Evolutionary conservation across 1,284 basidiomycete genomes (phyloP).

Genomic region (Papiliotrema fonsecae): DNA sequence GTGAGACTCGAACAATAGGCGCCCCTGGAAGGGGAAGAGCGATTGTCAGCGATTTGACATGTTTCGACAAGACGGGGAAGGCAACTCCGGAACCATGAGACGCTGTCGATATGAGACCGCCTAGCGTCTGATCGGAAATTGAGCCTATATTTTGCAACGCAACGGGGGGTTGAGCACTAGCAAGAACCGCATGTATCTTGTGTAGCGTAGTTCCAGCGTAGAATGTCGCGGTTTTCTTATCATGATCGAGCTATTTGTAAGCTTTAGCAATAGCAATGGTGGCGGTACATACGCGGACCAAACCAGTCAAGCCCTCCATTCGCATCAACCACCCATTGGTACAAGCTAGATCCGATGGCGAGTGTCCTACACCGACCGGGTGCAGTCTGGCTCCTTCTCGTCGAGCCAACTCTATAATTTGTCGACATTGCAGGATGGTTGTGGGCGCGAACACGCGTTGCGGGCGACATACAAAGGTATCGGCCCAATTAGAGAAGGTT

Average conservation of each 20-base stretch:
- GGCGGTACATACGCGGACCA: constrained; percentile 62
- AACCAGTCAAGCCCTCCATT: constrained; percentile 62
- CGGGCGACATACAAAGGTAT: constrained; percentile 50
- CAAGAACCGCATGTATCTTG: constrained; percentile 62
- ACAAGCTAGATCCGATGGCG: constrained; percentile 86
- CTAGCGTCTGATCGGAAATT: constrained; percentile 94
- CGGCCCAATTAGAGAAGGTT: constrained; percentile 54
- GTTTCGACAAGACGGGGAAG: constrained; percentile 77
- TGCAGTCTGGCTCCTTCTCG: constrained; percentile 68
- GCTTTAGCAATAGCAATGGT: not conserved
- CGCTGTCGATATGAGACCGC: constrained; percentile 88
- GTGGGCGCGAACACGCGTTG: constrained; percentile 68
- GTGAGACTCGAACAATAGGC: constrained; percentile 28
- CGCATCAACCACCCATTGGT: constrained; percentile 77
- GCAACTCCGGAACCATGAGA: constrained; percentile 86
- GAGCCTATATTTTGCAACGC: constrained; percentile 92
- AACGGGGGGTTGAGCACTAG: constrained; percentile 57
- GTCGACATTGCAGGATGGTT: constrained; percentile 65
- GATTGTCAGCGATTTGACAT: constrained; percentile 69
- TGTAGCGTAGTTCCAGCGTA: constrained; percentile 74
- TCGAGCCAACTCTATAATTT: constrained; percentile 77
- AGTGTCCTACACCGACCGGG: constrained; percentile 85
- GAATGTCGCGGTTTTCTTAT: constrained; percentile 59
- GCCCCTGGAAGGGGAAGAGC: constrained; percentile 49
- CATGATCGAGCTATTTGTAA: constrained; percentile 60